Percentiles rank a stretch among this genome's conserved stretches.
Conservation (phyloP, 2,329 filamentous ascomycete species). For the Alternaria sp. region DNA sequence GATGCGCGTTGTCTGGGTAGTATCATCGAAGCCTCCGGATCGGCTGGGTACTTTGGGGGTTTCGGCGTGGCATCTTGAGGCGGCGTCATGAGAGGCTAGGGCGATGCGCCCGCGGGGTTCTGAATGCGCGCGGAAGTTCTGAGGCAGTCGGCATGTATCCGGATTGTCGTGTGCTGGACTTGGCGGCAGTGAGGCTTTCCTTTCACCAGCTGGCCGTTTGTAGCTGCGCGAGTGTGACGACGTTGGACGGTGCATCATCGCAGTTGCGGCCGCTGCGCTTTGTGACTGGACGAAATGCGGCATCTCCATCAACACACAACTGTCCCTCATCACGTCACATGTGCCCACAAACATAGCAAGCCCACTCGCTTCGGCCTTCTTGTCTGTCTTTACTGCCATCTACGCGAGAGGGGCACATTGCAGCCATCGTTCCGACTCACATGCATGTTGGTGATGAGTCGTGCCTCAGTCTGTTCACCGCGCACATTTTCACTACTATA, state of each 20-base stretch:
- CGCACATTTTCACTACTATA: conserved; percentile 32
- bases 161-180: conserved; percentile 11
- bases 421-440: conserved; percentile 26
- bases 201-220: conserved; percentile 17
- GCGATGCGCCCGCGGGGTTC: conserved; percentile 46
- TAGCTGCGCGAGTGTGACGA: conserved; percentile 28
- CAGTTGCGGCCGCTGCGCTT: conserved; percentile 43
- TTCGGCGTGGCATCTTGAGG: conserved; percentile 50
- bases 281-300: conserved; percentile 42
- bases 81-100: conserved; percentile 52
- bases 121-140: conserved; percentile 39
- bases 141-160: conserved; percentile 47
- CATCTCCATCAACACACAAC: conserved; percentile 38
- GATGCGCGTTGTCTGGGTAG: conserved; percentile 67
- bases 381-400: conserved; percentile 6
- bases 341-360: conserved; percentile 8
- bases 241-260: conserved; percentile 21
- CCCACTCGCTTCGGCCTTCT: neutral
- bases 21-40: conserved; percentile 68
- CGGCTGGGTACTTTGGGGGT: conserved; percentile 59
- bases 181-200: conserved; percentile 10
- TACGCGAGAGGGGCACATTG: neutral
- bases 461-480: conserved; percentile 39
- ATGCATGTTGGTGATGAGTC: conserved; percentile 43
- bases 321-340: conserved; percentile 4